Evolutionary conservation across 1,139 yeast genomes (phyloP).

Genomic region (Debaryomycetaceae sp.): DNA sequence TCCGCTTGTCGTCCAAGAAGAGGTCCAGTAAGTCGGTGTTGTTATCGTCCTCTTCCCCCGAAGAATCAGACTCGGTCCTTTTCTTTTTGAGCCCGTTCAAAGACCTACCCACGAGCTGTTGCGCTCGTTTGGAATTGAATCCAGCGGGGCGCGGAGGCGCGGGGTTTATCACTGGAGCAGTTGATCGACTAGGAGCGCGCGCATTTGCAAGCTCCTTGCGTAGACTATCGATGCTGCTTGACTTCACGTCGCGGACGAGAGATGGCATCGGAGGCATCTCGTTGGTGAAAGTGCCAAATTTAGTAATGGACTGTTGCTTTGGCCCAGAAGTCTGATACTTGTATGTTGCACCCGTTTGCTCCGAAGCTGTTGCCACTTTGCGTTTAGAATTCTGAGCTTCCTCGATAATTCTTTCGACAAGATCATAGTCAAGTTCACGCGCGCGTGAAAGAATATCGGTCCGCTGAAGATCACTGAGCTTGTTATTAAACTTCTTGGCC

Average conservation of each 20-base stretch:
- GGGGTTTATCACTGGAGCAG: slow-evolving; percentile 31
- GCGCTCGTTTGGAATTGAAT: slow-evolving; percentile 39
- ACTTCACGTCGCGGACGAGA: slow-evolving; percentile 23
- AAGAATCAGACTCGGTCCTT: slow-evolving; percentile 20
- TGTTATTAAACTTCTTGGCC: slow-evolving; percentile 57
- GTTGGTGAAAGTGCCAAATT: slow-evolving; percentile 32
- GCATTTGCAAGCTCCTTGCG: slow-evolving; percentile 24
- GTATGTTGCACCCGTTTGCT: slow-evolving; percentile 15
- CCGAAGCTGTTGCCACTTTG: slow-evolving; percentile 3
- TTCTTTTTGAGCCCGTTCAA: slow-evolving; percentile 20
- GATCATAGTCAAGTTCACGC: slow-evolving; percentile 34
- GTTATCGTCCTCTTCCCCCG: slow-evolving; percentile 21
- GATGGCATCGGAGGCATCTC: slow-evolving; percentile 29
- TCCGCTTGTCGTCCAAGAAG: slow-evolving; percentile 26
- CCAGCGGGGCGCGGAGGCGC: slow-evolving; percentile 81
- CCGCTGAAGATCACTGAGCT: slow-evolving; percentile 49
- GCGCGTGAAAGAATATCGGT: slow-evolving; percentile 48
- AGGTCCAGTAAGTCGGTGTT: slow-evolving; percentile 31
- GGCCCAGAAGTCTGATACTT: slow-evolving; percentile 16
- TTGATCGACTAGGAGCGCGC: slow-evolving; percentile 10
- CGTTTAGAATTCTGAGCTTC: slow-evolving; percentile 30
- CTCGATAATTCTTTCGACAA: slow-evolving; percentile 42
- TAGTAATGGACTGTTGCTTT: slow-evolving; percentile 39
- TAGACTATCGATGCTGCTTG: slow-evolving; percentile 29
- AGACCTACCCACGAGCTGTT: slow-evolving; percentile 25